These are phyloP conservation scores for Euphrasia confusa DNA, from an alignment of 257 asterid genomes.

Conservation along the genomic window DNA sequence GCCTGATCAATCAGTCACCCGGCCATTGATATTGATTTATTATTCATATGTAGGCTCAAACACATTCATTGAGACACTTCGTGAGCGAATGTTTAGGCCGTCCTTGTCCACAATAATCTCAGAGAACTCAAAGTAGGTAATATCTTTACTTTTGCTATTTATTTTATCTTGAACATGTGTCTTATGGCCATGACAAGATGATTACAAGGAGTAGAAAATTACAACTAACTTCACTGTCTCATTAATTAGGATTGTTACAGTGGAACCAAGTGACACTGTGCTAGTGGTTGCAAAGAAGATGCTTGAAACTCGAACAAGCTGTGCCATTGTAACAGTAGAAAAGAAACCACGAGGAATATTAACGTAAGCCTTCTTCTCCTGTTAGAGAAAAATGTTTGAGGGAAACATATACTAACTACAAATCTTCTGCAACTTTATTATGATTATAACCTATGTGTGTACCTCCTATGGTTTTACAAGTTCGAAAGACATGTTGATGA, in stretches of 20 bases:
- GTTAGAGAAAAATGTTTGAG: constrained; percentile 16
- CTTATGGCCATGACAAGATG: constrained; percentile 12
- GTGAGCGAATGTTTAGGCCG: constrained; percentile 87
- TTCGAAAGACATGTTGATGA: constrained; percentile 94
- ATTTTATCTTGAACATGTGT: constrained; percentile 20
- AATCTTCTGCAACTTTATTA: constrained; percentile 6
- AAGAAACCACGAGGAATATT: constrained; percentile 88
- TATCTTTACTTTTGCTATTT: constrained; percentile 45
- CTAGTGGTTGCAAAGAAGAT: constrained; percentile 74
- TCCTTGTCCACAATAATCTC: constrained; percentile 84
- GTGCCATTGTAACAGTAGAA: constrained; percentile 72
- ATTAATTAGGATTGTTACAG: constrained; percentile 48
- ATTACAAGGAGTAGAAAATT: constrained; percentile 3
- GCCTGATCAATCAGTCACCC: constrained; percentile 11
- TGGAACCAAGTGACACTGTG: constrained; percentile 83
- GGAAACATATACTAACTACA: constrained; percentile 2
- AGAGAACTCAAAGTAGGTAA: constrained; percentile 99
- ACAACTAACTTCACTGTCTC: constrained; percentile 20
- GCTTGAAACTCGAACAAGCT: constrained; percentile 67
- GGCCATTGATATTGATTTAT: constrained; percentile 22
- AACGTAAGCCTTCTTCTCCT: constrained; percentile 40
- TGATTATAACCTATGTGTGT: constrained; percentile 19
- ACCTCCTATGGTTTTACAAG: constrained; percentile 32
- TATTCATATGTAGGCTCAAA: constrained; percentile 52
- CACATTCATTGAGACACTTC: constrained; percentile 83